These are phyloP conservation scores for Piedraia hortae DNA, from an alignment of 2,329 filamentous ascomycete species.

Conservation along the genomic window DNA sequence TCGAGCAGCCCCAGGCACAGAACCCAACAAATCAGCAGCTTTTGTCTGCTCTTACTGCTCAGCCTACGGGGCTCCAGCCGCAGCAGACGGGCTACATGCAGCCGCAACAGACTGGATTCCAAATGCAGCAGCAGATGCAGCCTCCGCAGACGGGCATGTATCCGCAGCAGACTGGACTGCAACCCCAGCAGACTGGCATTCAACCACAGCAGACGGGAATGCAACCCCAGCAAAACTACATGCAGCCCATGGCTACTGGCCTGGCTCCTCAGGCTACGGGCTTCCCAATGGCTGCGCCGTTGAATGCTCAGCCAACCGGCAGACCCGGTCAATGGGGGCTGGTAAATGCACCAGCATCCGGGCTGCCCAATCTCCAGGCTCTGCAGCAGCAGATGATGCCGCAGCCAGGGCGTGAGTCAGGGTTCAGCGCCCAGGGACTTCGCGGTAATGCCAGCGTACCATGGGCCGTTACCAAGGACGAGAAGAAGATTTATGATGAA, in stretches of 20 bases:
- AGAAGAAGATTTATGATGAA: slow-evolving; percentile 88
- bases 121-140: slow-evolving; percentile 29
- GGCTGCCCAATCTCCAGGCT: slow-evolving; percentile 78
- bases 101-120: slow-evolving; percentile 26
- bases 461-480: slow-evolving; percentile 96
- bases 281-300: slow-evolving; percentile 31
- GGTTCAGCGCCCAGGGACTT: slow-evolving; percentile 64
- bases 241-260: no score
- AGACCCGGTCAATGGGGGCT: slow-evolving; percentile 92
- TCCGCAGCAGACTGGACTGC: slow-evolving; percentile 53
- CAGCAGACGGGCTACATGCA: slow-evolving; percentile 26
- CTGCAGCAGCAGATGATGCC: slow-evolving; percentile 93
- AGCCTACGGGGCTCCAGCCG: slow-evolving; percentile 27
- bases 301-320: slow-evolving; percentile 88
- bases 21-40: slow-evolving; percentile 42
- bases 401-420: slow-evolving; percentile 66
- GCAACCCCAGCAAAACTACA: slow-evolving; percentile 29
- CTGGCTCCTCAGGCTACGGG: slow-evolving; percentile 36
- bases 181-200: slow-evolving; percentile 40
- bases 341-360: slow-evolving; percentile 72
- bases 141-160: slow-evolving; percentile 52
- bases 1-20: slow-evolving; percentile 25
- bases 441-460: slow-evolving; percentile 87
- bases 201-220: slow-evolving; percentile 55
- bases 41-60: slow-evolving; percentile 27